Percentiles rank a stretch among this genome's conserved stretches.
phyloP scores from a whole-genome alignment of 2,329 filamentous ascomycete species.

The Neonectria hederae region DNA sequence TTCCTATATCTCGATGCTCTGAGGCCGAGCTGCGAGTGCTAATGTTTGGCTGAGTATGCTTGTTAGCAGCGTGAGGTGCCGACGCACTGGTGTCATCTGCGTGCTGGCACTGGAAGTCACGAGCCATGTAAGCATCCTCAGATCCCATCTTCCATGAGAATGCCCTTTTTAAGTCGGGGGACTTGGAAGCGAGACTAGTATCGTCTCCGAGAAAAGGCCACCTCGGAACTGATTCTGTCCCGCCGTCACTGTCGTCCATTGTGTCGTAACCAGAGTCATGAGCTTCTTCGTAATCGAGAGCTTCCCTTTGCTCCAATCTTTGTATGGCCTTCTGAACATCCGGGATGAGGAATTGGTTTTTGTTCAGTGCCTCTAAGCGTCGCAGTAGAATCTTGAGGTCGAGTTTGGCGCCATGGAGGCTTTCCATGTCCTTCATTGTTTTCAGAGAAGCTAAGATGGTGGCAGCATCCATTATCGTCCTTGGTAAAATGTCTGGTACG shows the following conservation, averaged over 20 bases:
- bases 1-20: background rate
- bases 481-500: background rate
- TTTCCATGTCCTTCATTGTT: background rate
- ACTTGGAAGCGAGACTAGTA: too few species aligned
- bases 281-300: background rate
- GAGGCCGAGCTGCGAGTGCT: background rate
- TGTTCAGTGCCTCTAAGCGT: background rate
- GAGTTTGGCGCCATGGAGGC: background rate
- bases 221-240: background rate
- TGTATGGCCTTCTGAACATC: background rate
- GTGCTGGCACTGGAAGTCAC: background rate
- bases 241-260: background rate
- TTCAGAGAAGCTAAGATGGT: background rate
- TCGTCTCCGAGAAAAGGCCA: background rate
- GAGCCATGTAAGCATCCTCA: background rate
- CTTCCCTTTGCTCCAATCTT: background rate
- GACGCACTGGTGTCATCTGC: background rate
- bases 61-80: background rate
- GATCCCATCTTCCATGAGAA: conserved; percentile 3
- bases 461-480: background rate
- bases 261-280: conserved; percentile 2
- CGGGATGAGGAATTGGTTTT: background rate
- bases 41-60: background rate
- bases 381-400: background rate
- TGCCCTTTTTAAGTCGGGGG: background rate